These are phyloP conservation scores for Syzygium aromaticum DNA, from an alignment of 345 rosid genomes.

Conservation along the genomic window DNA sequence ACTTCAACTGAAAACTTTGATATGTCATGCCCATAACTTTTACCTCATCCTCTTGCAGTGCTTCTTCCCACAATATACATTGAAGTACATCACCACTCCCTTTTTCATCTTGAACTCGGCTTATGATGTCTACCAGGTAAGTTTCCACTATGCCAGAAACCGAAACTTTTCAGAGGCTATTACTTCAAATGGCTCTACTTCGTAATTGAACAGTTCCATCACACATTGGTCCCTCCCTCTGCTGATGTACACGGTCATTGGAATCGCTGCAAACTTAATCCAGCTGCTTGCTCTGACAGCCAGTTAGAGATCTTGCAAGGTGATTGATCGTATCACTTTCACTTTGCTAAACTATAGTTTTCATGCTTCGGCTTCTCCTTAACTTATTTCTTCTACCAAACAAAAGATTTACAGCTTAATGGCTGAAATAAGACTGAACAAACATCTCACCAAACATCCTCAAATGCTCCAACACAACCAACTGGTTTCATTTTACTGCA, in stretches of 20 bases:
- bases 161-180: not conserved
- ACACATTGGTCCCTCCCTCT: constrained; percentile 75
- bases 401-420: not conserved
- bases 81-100: constrained; percentile 62
- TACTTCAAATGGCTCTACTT: not conserved
- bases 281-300: constrained; percentile 35
- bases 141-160: not conserved
- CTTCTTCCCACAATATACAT: constrained; percentile 71
- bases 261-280: constrained; percentile 63
- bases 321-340: not conserved
- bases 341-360: not conserved
- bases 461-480: not conserved
- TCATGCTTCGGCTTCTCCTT: not conserved
- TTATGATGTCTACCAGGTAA: constrained; percentile 86
- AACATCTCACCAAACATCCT: not conserved
- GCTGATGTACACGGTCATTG: constrained; percentile 61
- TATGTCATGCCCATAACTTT: not conserved
- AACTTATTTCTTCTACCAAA: not conserved
- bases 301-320: constrained; percentile 70
- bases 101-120: constrained; percentile 84
- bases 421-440: not conserved
- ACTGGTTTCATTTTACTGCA: not conserved
- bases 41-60: constrained; percentile 41
- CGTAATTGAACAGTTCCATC: constrained; percentile 50
- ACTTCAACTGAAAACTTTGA: not conserved